A percentile compares a stretch with the other conserved stretches of the same genome.
phyloP scores from a whole-genome alignment of 2,329 filamentous ascomycete species.

The Verticillium albo-atrum region DNA sequence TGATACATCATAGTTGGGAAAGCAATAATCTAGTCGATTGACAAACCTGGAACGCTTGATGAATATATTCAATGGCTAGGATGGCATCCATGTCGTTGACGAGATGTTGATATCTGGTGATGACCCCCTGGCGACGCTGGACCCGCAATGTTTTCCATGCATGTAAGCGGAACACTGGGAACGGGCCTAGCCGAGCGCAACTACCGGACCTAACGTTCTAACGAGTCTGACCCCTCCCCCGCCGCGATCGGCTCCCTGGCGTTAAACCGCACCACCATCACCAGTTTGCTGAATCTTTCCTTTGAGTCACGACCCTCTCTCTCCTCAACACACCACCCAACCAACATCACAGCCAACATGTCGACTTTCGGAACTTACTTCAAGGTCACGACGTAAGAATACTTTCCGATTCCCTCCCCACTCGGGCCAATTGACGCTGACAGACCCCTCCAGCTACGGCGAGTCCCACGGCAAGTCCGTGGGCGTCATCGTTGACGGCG shows the following conservation, averaged over 20 bases:
- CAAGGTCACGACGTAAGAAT: slow-evolving; percentile 71
- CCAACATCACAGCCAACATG: slow-evolving; percentile 46
- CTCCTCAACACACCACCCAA: background rate
- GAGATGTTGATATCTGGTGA: background rate
- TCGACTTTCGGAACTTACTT: slow-evolving; percentile 85
- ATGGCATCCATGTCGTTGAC: background rate
- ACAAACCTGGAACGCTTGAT: background rate
- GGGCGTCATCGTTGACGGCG: slow-evolving; percentile 91
- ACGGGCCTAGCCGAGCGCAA: background rate
- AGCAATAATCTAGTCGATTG: too few species aligned
- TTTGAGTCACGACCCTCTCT: slow-evolving; percentile 9
- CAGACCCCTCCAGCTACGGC: slow-evolving; percentile 32
- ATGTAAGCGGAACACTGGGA: background rate
- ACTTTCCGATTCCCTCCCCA: slow-evolving; percentile 6
- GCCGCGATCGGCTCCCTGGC: background rate
- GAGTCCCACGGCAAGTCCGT: slow-evolving; percentile 86
- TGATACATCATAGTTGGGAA: too few species aligned
- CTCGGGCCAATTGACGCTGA: slow-evolving; percentile 4
- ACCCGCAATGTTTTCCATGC: background rate
- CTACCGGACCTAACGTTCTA: background rate
- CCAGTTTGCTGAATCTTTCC: slow-evolving; percentile 2
- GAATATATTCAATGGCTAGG: too few species aligned
- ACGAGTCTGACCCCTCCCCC: background rate
- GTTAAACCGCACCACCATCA: background rate
- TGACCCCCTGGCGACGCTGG: background rate